Percentiles rank a stretch among this genome's conserved stretches.
These are phyloP conservation scores for Bullera alba DNA, from an alignment of 768 basidiomycete genomes.

Conservation along the genomic window DNA sequence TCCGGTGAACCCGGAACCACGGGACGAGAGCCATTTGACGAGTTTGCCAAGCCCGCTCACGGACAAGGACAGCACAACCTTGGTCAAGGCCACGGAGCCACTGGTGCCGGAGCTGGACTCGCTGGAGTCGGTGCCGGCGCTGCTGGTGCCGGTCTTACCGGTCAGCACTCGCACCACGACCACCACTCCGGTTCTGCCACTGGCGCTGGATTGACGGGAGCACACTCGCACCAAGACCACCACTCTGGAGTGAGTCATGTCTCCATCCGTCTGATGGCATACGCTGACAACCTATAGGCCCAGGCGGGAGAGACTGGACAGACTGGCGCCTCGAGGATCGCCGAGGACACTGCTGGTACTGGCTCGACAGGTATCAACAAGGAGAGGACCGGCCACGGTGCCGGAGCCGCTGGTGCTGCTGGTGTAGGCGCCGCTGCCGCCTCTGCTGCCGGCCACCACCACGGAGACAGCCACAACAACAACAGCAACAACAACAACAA, in stretches of 20 bases:
- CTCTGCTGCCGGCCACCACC: not conserved
- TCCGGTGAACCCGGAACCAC: conserved; percentile 32
- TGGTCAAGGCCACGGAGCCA: conserved; percentile 2
- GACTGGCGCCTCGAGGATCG: not conserved
- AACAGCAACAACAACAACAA: too few species aligned
- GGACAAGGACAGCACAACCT: conserved; percentile 4
- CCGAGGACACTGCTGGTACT: conserved; percentile 2
- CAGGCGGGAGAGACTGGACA: not conserved
- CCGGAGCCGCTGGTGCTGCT: not conserved
- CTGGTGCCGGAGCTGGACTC: conserved; percentile 2
- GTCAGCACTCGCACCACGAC: not conserved
- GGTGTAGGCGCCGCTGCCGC: conserved; percentile 1
- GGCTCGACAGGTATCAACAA: conserved; percentile 6
- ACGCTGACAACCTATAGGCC: not conserved
- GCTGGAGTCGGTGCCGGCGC: not conserved
- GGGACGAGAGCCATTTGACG: conserved; percentile 36
- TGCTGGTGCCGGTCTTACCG: conserved; percentile 2
- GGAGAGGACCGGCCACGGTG: not conserved
- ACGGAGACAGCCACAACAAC: not conserved
- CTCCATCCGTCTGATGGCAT: not conserved
- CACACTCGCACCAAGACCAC: not conserved
- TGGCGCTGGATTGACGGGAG: not conserved
- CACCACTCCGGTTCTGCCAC: not conserved
- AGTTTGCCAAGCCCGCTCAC: conserved; percentile 4
- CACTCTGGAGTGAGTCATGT: not conserved